Conservation (phyloP, 768 basidiomycete genomes). For the Cantharellus cinnabarinus region DNA sequence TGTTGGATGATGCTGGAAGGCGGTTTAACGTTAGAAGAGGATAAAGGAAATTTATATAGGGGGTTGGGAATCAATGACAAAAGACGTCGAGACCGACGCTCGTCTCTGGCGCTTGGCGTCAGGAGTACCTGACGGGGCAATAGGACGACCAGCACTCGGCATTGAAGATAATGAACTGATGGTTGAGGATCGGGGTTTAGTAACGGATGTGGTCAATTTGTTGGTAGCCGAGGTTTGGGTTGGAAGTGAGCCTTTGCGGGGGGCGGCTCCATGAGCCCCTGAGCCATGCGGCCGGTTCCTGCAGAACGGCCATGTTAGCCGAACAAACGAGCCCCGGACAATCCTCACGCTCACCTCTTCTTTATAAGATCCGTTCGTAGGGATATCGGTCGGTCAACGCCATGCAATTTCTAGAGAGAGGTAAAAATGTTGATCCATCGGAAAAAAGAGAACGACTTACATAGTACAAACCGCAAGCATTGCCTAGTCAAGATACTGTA, state of each 20-base stretch:
- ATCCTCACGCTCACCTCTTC: conserved; percentile 42
- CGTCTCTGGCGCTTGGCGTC: background rate
- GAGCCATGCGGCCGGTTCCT: background rate
- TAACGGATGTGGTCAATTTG: background rate
- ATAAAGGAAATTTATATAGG: too few relatives aligned
- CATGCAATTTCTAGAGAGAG: conserved; percentile 64
- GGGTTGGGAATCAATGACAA: background rate
- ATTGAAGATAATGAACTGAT: background rate
- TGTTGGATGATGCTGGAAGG: too few relatives aligned
- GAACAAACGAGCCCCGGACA: background rate
- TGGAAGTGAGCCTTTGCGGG: background rate
- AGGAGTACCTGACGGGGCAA: background rate
- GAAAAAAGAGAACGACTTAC: conserved; percentile 28
- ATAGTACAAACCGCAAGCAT: conserved; percentile 85
- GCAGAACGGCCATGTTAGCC: background rate
- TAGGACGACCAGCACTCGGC: background rate
- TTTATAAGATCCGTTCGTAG: conserved; percentile 96
- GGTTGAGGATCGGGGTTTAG: background rate
- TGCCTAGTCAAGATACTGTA: conserved; percentile 26
- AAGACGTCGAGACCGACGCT: background rate
- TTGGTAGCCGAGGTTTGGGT: background rate
- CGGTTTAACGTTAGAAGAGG: too few relatives aligned
- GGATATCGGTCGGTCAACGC: conserved; percentile 81
- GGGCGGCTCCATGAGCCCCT: background rate
- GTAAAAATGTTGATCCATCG: background rate